These are phyloP conservation scores for Triticum urartu DNA, from an alignment of 176 grass and related monocot genomes.

Conservation along the genomic window DNA sequence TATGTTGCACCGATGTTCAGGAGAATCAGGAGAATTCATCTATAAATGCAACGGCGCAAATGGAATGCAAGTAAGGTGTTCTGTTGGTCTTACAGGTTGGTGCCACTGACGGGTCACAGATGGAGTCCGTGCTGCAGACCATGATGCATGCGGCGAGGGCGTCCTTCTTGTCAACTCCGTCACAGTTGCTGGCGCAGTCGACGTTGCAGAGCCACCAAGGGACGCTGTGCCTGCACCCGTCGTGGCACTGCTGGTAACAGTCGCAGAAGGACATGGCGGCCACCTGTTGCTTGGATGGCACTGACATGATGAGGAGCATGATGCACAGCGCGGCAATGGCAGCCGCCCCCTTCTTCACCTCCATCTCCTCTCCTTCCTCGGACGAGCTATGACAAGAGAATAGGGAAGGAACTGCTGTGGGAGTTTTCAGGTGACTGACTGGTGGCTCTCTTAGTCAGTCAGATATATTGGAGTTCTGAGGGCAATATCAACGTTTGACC, in stretches of 20 bases:
- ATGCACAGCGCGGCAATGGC: background rate
- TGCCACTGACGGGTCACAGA: background rate
- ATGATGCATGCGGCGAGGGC: background rate
- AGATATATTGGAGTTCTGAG: background rate
- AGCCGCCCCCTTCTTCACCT: background rate
- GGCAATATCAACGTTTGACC: background rate
- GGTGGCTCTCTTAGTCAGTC: background rate
- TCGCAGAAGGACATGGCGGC: constrained; percentile 5
- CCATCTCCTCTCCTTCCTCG: background rate
- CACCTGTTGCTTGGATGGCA: background rate
- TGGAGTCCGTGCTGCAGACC: background rate
- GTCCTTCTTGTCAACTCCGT: background rate
- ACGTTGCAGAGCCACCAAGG: background rate
- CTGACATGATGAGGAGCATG: background rate
- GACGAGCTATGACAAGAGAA: background rate
- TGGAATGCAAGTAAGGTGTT: background rate
- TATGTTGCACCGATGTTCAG: no score
- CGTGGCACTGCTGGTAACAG: background rate
- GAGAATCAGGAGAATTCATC: background rate
- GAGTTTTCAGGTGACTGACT: background rate
- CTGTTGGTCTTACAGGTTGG: background rate
- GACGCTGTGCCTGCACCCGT: background rate
- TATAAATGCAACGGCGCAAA: background rate
- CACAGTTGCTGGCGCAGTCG: background rate
- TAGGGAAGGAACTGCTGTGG: background rate